Base-by-base conservation (phyloP, 257 asterid species). In the Orobanche coerulescens region DNA sequence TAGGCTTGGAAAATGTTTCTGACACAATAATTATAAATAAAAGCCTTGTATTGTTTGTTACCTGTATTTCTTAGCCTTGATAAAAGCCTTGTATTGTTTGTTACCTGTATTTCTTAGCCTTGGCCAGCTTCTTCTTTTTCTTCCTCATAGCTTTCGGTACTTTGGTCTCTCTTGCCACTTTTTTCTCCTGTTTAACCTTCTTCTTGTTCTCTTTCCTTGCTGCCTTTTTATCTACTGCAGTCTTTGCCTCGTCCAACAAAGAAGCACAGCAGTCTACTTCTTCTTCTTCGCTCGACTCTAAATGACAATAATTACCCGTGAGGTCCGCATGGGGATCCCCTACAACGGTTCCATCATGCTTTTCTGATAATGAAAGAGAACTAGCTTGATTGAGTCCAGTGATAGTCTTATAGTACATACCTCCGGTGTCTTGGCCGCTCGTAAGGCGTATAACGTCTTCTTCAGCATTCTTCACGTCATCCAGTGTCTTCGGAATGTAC, bases 161-260 rank as follows among this genome's bases (percentile, higher is more conserved):
- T n/a, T n/a, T n/a, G n/a, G n/a, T n/a, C n/a, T n/a, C n/a, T n/a
- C n/a, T n/a, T n/a, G n/a, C n/a, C n/a, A n/a, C n/a, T n/a, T 95
- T 77, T 72, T 85, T 85, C 69, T 90, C 97, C 74, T 90, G 95
- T 72, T 87, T 87, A 5, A 90, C 96, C 64, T 79, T 90, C 90
- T 85, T 90, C 79, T 87, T 90, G 73, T 90, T 83, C 84, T 87
- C 90, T 65, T 85, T 88, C 64, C 96, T 73, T 1, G 92, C 94
- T 19, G 90, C 75, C 79, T 76, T 91, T 65, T 73, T 73, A 18
- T 91, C 92, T 10, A 49, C 71, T 36, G 77, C 71, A 0, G 84
- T 76, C 61, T 58, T 77, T 65, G 66, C 67, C 28, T 68, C 73
- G 6, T n/a, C n/a, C n/a, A n/a, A n/a, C n/a, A n/a, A n/a, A n/a